Base-by-base conservation (phyloP, 169 alveolate genomes). In the Babesia caballi region DNA sequence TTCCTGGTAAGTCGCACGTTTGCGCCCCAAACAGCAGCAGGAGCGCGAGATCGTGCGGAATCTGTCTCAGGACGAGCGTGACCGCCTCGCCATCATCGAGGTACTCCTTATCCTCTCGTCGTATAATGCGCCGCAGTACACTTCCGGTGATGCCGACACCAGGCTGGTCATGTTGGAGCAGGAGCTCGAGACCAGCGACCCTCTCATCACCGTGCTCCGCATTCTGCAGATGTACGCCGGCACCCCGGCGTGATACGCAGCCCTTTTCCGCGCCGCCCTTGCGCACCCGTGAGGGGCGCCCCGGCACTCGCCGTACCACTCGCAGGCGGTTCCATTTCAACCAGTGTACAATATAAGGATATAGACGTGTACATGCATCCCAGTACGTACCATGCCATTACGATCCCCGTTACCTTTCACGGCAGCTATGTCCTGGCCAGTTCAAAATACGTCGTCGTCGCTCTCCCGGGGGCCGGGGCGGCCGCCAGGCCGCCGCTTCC, bases 71-170 rank as follows among this genome's bases (percentile, higher is more conserved):
- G 53, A 58, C 3, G 70, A 80, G 21, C 52, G 56, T 85, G 69
- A 70, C 35, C 88, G 88, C 60, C 57, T 80, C 3, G 84, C 69
- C 25, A 15, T 80, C n/a, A 30, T 80, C 7, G 88, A 70, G 72
- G 85, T 76, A 66, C n/a, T 15, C 11, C 11, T 5, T 3, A 4
- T 9, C 12, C 11, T 40, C 3, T 1, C 12, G 46, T 25, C n/a
- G n/a, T 12, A 1, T 11, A 11, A 25, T 25, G 6, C 36, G 19
- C 11, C 25, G 78, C 47, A 53, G 66, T 67, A 41, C 42, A 53
- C 19, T 2, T 4, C n/a, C 32, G 66, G 23, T 52, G 51, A 30
- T 2, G 40, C 36, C 33, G 66, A 67, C 28, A 28, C 50, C 17
- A 67, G 35, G 30, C 19, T 59, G 23, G 36, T 80, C 19, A 54